A percentile compares a stretch with the other conserved stretches of the same genome.
Conservation (phyloP, 306 rosid species). For the Fragaria vesca region DNA sequence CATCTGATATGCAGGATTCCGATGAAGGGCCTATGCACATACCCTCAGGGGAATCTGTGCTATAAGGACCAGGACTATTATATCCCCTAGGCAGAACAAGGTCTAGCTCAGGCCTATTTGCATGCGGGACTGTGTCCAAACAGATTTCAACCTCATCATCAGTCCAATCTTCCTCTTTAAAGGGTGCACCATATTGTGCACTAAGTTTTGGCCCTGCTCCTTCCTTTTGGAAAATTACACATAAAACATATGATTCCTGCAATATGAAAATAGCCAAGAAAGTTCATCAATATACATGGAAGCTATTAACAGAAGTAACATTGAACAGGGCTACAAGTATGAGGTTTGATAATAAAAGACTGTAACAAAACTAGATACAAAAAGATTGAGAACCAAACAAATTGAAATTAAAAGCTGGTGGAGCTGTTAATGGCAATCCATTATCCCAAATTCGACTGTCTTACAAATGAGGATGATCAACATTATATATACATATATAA, state of each 20-base stretch:
- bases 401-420: background rate
- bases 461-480: background rate
- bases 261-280: constrained; percentile 17
- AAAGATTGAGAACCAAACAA: background rate
- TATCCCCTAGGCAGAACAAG: constrained; percentile 10
- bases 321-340: background rate
- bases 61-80: constrained; percentile 25
- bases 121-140: constrained; percentile 23
- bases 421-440: background rate
- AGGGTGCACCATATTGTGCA: constrained; percentile 62
- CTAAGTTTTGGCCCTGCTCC: constrained; percentile 73
- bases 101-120: constrained; percentile 17
- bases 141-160: constrained; percentile 37
- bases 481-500: background rate
- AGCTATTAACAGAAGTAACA: background rate
- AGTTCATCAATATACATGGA: constrained; percentile 17
- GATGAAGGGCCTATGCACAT: constrained; percentile 26
- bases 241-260: constrained; percentile 68
- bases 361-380: background rate
- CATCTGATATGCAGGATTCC: constrained; percentile 37
- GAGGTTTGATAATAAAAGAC: background rate
- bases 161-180: constrained; percentile 65
- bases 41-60: constrained; percentile 20
- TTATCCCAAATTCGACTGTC: background rate
- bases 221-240: constrained; percentile 58